These are phyloP conservation scores for Penicillium coprophilum DNA, from an alignment of 495 filamentous ascomycete genomes.

Conservation along the genomic window DNA sequence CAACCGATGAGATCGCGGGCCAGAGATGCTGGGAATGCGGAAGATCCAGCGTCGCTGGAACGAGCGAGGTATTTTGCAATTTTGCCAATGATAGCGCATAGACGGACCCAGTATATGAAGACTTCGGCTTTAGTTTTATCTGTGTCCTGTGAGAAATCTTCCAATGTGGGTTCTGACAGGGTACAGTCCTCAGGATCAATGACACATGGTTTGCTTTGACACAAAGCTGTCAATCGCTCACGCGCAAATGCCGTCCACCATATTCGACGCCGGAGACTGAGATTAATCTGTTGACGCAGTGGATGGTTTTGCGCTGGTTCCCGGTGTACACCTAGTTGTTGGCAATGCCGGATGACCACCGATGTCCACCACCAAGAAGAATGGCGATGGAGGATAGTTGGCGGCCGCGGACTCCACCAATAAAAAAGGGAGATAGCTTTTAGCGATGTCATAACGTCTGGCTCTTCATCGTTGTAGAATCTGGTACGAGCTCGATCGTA, in stretches of 20 bases:
- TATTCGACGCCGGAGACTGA: constrained; percentile 33
- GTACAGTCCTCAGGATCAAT: constrained; percentile 39
- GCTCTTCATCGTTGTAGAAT: constrained; percentile 37
- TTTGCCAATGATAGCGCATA: constrained; percentile 36
- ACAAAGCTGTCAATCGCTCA: constrained; percentile 37
- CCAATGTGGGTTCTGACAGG: constrained; percentile 29
- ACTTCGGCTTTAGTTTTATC: constrained; percentile 30
- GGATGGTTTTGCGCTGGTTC: constrained; percentile 20
- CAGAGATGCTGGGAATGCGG: constrained; percentile 22
- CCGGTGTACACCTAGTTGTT: constrained; percentile 37
- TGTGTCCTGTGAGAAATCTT: constrained; percentile 25
- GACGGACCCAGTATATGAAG: constrained; percentile 36
- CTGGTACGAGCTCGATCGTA: constrained; percentile 31
- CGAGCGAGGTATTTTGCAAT: constrained; percentile 34
- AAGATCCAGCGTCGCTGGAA: constrained; percentile 4
- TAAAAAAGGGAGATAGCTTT: constrained; percentile 38
- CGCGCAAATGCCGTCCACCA: constrained; percentile 43
- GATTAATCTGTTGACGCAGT: constrained; percentile 20
- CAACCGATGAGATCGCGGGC: constrained; percentile 34
- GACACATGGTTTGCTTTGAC: constrained; percentile 36
- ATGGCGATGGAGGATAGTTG: constrained; percentile 33
- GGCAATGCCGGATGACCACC: constrained; percentile 37
- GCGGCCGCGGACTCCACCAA: constrained; percentile 40
- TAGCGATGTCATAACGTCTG: constrained; percentile 27
- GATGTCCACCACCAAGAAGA: constrained; percentile 44